A percentile compares a stretch with the other conserved stretches of the same genome.
phyloP scores from a whole-genome alignment of 306 rosid species.

The Quercus dentata region DNA sequence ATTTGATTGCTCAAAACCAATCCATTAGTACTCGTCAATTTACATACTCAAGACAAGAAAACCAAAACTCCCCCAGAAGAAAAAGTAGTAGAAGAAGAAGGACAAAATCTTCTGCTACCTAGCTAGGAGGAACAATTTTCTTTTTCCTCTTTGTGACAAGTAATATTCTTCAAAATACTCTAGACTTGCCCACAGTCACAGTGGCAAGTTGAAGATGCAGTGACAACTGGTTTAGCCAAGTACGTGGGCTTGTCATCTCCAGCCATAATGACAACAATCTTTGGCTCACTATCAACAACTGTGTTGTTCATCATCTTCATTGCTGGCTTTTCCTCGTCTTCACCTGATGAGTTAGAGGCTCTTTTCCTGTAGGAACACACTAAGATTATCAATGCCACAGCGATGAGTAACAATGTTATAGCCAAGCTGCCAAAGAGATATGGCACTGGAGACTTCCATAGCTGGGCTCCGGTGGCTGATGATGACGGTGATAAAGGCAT shows the following conservation, averaged over 20 bases:
- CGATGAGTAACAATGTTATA: constrained; percentile 47
- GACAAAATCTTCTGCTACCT: neutral
- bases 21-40: neutral
- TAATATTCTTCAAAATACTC: neutral
- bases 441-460: constrained; percentile 77
- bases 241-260: constrained; percentile 44
- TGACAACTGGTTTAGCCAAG: constrained; percentile 31
- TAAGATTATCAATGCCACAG: constrained; percentile 64
- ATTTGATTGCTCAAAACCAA: constrained; percentile 2
- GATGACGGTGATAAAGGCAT: constrained; percentile 35
- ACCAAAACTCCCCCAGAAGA: neutral
- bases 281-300: constrained; percentile 20
- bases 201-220: neutral
- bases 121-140: neutral
- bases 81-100: neutral
- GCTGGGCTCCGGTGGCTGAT: neutral
- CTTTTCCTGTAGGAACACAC: constrained; percentile 50
- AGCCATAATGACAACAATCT: constrained; percentile 49
- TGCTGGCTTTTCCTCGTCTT: constrained; percentile 16
- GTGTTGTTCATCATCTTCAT: neutral
- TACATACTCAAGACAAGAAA: neutral
- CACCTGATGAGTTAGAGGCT: constrained; percentile 13
- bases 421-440: constrained; percentile 80
- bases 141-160: neutral
- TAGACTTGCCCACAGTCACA: neutral